Base-by-base conservation (phyloP, 768 basidiomycete species). In the Cyathus striatus region DNA sequence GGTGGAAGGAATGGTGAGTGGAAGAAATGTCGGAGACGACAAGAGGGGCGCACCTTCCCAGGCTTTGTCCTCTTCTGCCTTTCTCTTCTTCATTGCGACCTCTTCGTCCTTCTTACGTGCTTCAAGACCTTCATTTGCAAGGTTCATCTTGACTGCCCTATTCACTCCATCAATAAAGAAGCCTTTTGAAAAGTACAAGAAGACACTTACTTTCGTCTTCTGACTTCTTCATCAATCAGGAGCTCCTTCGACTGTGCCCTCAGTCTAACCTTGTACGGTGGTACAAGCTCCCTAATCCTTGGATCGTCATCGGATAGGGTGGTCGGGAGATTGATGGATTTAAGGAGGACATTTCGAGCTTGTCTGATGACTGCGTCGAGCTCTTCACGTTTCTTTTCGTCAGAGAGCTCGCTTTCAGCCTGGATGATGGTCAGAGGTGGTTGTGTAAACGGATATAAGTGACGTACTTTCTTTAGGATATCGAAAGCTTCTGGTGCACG, bases 61-160 rank as follows among this genome's bases (percentile, higher is more conserved):
- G 20, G 62, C 66, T 52, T 82, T 86, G 52, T 94, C 90, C 5
- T 93, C 89, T 52, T 94, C 90, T 1, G 75, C 85, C 64, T 95
- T 95, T 42, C 92, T 76, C 62, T 95, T 95, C 66, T 64, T 81
- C 25, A 79, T 55, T 18, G 72, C 64, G 9, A 86, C 73, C 51
- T 93, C 93, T 44, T 91, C 90, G 41, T 96, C 92, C 58, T 90
- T 92, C 72, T 86, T 89, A 54, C 83, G 76, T n/a, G 93, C 93
- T 58, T 95, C 92, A 4, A 93, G 68, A 3, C 91, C 91, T 61
- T 93, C 90, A 52, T 93, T 93, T 6, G 90, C 90, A 43, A 93
- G 62, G 57, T 90, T 90, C 81, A 91, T 81, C 70, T 92, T 92
- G 54, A 91, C 65, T 1, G 90, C 88, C 56, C 90, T 91, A 49